These are phyloP conservation scores for Diddensiella transvaalensis DNA, from an alignment of 805 yeast genomes.

Conservation along the genomic window DNA sequence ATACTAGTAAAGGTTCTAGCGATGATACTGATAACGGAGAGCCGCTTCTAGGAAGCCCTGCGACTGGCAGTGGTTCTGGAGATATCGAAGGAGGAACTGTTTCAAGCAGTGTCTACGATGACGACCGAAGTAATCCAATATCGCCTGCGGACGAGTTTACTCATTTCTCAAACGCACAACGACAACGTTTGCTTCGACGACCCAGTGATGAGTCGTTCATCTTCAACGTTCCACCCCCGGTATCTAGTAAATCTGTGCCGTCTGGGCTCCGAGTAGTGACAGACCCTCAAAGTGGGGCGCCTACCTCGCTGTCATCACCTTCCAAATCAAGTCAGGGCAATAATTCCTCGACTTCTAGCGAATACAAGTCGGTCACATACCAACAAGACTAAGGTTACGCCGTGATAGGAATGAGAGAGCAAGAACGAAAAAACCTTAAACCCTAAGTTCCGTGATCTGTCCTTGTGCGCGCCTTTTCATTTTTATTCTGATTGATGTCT, in stretches of 20 bases:
- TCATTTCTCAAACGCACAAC: conserved; percentile 1
- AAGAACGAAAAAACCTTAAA: no score
- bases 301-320: not conserved
- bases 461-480: no score
- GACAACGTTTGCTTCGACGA: not conserved
- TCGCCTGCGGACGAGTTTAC: not conserved
- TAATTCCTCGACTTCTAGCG: not conserved
- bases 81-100: not conserved
- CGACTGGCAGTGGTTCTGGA: not conserved
- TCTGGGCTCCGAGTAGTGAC: conserved; percentile 1
- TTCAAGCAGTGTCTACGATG: conserved; percentile 1
- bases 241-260: not conserved
- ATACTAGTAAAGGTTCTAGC: not conserved
- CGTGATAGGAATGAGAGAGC: no score
- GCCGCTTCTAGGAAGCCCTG: not conserved
- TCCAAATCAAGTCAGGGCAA: not conserved
- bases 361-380: no score
- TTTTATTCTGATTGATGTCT: no score
- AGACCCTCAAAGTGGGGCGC: not conserved
- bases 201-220: not conserved
- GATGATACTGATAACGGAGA: conserved; percentile 3
- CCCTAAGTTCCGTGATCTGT: no score
- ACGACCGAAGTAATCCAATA: not conserved
- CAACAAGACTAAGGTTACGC: no score
- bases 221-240: not conserved